Evolutionary conservation across 768 basidiomycete genomes (phyloP).

Genomic region (Tricholoma hemisulphureum): DNA sequence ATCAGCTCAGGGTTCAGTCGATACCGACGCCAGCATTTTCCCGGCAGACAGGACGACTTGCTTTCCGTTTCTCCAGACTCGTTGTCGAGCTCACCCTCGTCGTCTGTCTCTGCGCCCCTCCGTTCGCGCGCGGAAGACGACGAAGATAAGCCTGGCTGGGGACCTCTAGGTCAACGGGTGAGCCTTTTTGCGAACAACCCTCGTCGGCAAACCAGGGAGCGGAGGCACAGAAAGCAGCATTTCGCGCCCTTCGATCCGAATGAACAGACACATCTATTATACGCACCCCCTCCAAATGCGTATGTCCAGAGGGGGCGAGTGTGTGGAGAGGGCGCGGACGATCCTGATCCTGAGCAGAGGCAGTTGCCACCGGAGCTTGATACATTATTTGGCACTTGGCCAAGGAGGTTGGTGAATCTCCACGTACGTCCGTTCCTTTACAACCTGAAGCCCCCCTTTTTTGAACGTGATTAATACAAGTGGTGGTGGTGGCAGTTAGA

Average conservation of each 20-base stretch:
- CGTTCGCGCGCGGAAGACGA: constrained; percentile 54
- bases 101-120: constrained; percentile 80
- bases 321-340: constrained; percentile 11
- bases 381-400: constrained; percentile 64
- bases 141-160: constrained; percentile 50
- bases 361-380: constrained; percentile 50
- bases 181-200: constrained; percentile 33
- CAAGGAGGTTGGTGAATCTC: constrained; percentile 62
- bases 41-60: constrained; percentile 1
- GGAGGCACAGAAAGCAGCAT: constrained; percentile 9
- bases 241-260: constrained; percentile 12
- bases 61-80: constrained; percentile 30
- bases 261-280: constrained; percentile 42
- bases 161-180: constrained; percentile 60
- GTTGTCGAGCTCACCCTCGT: constrained; percentile 64
- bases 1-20: constrained; percentile 68
- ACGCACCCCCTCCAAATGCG: constrained; percentile 10
- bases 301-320: constrained; percentile 4
- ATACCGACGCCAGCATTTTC: constrained; percentile 32
- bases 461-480: constrained; percentile 32
- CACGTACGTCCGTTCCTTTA: constrained; percentile 48
- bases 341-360: constrained; percentile 32
- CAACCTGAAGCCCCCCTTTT: not conserved
- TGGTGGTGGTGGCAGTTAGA: constrained; percentile 87
- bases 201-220: constrained; percentile 17